Evolutionary conservation across 2,329 filamentous ascomycete genomes (phyloP).

Genomic region (Xylariomycetidae sp.): DNA sequence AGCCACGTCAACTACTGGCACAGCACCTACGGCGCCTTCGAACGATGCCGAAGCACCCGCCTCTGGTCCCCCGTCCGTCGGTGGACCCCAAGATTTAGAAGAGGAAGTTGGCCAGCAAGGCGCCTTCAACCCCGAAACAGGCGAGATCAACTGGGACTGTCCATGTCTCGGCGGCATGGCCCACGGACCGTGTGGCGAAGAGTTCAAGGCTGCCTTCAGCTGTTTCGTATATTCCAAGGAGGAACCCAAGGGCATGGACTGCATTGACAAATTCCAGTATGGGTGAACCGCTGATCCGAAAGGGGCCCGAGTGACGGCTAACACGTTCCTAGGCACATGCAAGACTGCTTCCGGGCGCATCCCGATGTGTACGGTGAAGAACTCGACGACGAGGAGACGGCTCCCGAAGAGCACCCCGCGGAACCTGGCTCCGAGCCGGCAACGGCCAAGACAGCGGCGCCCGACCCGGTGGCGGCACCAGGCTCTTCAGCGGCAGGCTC

Average conservation of each 20-base stretch:
- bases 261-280: slow-evolving; percentile 95
- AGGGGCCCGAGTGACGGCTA: slow-evolving; percentile 5
- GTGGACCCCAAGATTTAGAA: slow-evolving; percentile 54
- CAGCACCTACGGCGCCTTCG: slow-evolving; percentile 21
- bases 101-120: slow-evolving; percentile 81
- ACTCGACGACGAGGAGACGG: slow-evolving; percentile 64
- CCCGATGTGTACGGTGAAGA: slow-evolving; percentile 91
- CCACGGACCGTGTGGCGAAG: slow-evolving; percentile 86
- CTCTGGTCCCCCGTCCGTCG: slow-evolving; percentile 9
- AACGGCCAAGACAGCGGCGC: slow-evolving; percentile 10
- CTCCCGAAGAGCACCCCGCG: slow-evolving; percentile 15
- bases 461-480: slow-evolving; percentile 6
- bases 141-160: slow-evolving; percentile 99
- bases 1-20: slow-evolving; percentile 14
- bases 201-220: slow-evolving; percentile 94
- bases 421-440: slow-evolving; percentile 15
- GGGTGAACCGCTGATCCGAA: no score
- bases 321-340: slow-evolving; percentile 67
- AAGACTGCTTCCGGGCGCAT: slow-evolving; percentile 89
- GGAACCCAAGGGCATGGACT: slow-evolving; percentile 96
- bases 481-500: background rate
- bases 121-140: slow-evolving; percentile 96
- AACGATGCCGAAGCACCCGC: slow-evolving; percentile 18
- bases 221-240: slow-evolving; percentile 95
- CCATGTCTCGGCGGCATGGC: slow-evolving; percentile 97